These are phyloP conservation scores for Cordyceps cicadae DNA, from an alignment of 2,329 filamentous ascomycete species.

Conservation along the genomic window DNA sequence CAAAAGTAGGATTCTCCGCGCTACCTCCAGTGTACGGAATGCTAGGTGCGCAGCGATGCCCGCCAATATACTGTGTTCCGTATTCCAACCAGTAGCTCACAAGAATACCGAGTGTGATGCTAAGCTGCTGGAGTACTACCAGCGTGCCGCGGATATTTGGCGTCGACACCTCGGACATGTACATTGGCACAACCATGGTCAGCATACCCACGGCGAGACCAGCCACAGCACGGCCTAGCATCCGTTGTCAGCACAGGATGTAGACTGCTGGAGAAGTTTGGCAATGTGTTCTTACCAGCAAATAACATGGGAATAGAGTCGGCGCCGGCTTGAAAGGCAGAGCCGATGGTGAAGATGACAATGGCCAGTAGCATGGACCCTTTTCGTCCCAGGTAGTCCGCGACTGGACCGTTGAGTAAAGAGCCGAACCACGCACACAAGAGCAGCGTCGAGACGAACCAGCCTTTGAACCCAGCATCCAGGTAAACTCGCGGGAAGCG, in stretches of 20 bases:
- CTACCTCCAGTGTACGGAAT: conserved; percentile 36
- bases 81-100: conserved; percentile 36
- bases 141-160: conserved; percentile 40
- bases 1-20: conserved; percentile 30
- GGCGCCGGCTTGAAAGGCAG: conserved; percentile 20
- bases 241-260: too few relatives aligned
- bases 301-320: conserved; percentile 5
- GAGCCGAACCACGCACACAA: conserved; percentile 42
- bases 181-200: conserved; percentile 28
- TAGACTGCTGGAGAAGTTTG: too few relatives aligned
- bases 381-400: conserved; percentile 27
- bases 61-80: conserved; percentile 33
- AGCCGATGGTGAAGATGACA: conserved; percentile 30
- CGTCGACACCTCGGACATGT: conserved; percentile 40
- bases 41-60: conserved; percentile 37
- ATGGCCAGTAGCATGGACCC: conserved; percentile 28
- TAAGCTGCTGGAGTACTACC: conserved; percentile 34
- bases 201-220: too few relatives aligned
- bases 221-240: too few relatives aligned
- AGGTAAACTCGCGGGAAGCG: conserved; percentile 27
- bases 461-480: conserved; percentile 41
- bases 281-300: too few relatives aligned
- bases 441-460: conserved; percentile 43
- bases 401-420: conserved; percentile 32
- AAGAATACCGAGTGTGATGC: conserved; percentile 35